phyloP scores from a whole-genome alignment of 805 yeast genomes.

The Teunomyces lycoperdinae region DNA sequence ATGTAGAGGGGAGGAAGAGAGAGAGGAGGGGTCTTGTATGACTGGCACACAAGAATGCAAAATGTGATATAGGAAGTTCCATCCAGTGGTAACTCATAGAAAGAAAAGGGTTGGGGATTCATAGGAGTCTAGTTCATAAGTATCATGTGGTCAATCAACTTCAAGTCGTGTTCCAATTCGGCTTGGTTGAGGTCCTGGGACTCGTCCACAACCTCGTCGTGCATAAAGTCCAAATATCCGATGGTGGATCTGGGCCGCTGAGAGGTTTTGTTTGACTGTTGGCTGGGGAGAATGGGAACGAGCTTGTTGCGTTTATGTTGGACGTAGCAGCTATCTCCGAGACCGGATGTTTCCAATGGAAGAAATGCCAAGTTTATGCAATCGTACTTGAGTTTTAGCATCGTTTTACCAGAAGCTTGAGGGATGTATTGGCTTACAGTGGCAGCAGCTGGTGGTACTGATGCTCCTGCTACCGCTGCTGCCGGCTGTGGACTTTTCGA shows the following conservation, averaged over 20 bases:
- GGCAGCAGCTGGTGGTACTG: neutral
- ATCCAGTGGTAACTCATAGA: neutral
- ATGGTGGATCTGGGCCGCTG: neutral
- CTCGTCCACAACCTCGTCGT: conserved; percentile 3
- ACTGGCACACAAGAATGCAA: conserved; percentile 1
- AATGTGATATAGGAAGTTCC: neutral
- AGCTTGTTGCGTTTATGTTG: neutral
- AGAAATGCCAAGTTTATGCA: conserved; percentile 13
- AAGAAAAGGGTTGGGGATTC: neutral
- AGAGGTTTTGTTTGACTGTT: neutral
- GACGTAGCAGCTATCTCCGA: neutral
- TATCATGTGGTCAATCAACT: conserved; percentile 10
- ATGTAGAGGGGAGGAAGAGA: neutral
- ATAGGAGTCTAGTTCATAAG: neutral
- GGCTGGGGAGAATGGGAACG: conserved; percentile 8
- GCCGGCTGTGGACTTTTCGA: conserved; percentile 1
- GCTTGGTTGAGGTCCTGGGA: neutral
- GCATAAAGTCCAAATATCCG: conserved; percentile 1
- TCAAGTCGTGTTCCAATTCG: conserved; percentile 12
- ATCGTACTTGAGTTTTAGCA: conserved; percentile 10
- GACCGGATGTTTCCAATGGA: conserved; percentile 5
- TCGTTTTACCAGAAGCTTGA: neutral
- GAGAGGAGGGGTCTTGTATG: neutral
- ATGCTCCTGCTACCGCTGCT: neutral
- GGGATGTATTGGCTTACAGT: conserved; percentile 1